Evolutionary conservation across 1,284 basidiomycete species (phyloP).

Genomic region (Apiotrichum mycotoxinovorans): DNA sequence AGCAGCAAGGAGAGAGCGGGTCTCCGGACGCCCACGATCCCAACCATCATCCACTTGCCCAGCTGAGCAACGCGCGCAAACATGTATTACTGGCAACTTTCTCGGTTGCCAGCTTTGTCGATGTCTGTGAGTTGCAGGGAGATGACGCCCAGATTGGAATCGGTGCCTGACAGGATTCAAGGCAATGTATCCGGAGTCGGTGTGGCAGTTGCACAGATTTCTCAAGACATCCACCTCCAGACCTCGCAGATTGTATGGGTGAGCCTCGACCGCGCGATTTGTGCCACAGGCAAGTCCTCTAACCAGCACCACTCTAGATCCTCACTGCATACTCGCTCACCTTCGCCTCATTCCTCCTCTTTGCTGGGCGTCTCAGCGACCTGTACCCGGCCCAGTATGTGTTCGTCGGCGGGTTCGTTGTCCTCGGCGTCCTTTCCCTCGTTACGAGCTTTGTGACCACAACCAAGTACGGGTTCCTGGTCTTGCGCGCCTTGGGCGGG

Average conservation of each 20-base stretch:
- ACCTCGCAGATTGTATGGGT: conserved; percentile 39
- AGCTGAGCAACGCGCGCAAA: conserved; percentile 8
- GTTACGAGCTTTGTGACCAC: conserved; percentile 40
- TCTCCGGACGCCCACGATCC: neutral
- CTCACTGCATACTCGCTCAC: conserved; percentile 38
- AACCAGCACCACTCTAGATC: conserved; percentile 23
- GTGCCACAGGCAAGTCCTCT: neutral
- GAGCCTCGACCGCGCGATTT: conserved; percentile 9
- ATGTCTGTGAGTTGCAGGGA: neutral
- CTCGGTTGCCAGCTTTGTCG: conserved; percentile 24
- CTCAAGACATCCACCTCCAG: conserved; percentile 26
- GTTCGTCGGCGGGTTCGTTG: conserved; percentile 39
- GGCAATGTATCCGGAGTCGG: conserved; percentile 34
- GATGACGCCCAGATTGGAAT: too few species aligned
- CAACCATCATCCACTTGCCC: conserved; percentile 7
- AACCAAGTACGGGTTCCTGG: conserved; percentile 47
- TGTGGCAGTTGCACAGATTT: conserved; percentile 36
- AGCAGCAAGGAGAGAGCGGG: neutral
- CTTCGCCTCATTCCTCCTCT: conserved; percentile 41
- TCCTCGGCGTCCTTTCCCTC: conserved; percentile 35
- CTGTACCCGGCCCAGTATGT: conserved; percentile 41
- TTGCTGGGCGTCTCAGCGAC: conserved; percentile 41
- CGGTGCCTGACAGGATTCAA: neutral
- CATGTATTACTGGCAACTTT: conserved; percentile 29
- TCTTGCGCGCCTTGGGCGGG: conserved; percentile 44